These are phyloP conservation scores for Pseudomonodictys pantanalensis DNA, from an alignment of 495 filamentous ascomycete species.

Conservation along the genomic window DNA sequence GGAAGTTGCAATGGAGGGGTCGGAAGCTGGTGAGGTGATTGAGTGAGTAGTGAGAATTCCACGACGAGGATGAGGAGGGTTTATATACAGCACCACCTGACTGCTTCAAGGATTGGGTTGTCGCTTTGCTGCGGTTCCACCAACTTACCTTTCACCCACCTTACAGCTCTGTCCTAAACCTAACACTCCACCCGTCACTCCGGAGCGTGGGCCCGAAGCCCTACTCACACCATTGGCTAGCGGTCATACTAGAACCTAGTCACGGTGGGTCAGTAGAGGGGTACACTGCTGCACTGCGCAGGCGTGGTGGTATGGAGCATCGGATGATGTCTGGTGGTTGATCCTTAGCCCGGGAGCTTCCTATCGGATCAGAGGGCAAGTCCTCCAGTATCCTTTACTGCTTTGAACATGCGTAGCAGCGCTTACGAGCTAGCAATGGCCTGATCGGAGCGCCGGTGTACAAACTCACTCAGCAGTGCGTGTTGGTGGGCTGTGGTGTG, in stretches of 20 bases:
- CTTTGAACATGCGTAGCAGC: no score
- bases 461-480: no score
- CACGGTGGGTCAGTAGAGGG: background rate
- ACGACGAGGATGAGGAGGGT: no score
- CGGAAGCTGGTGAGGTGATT: background rate
- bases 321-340: background rate
- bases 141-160: background rate
- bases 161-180: no score
- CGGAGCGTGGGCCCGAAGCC: background rate
- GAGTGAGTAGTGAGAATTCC: no score
- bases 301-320: background rate
- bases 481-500: background rate
- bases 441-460: no score
- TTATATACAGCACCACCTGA: no score
- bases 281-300: background rate
- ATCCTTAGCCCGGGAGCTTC: background rate
- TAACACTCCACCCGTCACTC: background rate
- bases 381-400: no score
- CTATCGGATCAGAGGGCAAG: background rate
- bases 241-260: background rate
- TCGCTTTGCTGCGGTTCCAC: background rate
- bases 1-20: background rate
- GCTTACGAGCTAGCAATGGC: no score
- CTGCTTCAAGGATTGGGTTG: no score
- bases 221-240: background rate